Evolutionary conservation across 257 asterid genomes (phyloP).

Genomic region (Linderniella brevidens): DNA sequence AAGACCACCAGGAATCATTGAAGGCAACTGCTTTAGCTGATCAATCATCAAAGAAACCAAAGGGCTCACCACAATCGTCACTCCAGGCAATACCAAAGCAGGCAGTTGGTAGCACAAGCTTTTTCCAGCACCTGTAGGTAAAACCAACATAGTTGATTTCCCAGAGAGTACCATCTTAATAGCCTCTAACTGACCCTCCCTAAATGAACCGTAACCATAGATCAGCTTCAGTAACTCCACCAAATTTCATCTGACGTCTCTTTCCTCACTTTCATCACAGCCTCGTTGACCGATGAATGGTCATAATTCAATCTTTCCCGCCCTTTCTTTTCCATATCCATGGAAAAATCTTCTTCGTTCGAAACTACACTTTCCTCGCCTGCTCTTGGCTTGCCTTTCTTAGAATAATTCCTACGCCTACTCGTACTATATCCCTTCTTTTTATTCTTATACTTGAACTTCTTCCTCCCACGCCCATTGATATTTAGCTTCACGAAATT

Average conservation of each 20-base stretch:
- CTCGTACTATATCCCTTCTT: conserved; percentile 23
- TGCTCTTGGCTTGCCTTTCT: conserved; percentile 18
- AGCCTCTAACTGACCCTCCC: conserved; percentile 85
- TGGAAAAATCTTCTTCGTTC: conserved; percentile 11
- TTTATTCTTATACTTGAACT: conserved; percentile 37
- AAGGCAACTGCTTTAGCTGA: conserved; percentile 82
- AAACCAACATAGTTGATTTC: conserved; percentile 65
- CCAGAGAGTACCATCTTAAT: conserved; percentile 70
- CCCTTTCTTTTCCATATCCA: conserved; percentile 8
- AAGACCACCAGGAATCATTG: conserved; percentile 66
- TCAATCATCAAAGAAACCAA: conserved; percentile 90
- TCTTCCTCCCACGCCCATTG: conserved; percentile 80
- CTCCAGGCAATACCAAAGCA: conserved; percentile 61
- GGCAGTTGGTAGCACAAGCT: conserved; percentile 84
- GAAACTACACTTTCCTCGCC: conserved; percentile 34
- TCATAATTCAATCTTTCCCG: conserved; percentile 17
- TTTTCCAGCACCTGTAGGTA: conserved; percentile 96
- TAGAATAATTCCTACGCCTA: conserved; percentile 24
- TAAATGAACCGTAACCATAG: conserved; percentile 67
- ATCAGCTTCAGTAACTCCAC: conserved; percentile 52
- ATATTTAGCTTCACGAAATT: conserved; percentile 91
- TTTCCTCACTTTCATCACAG: conserved; percentile 47
- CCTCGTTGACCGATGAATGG: conserved; percentile 32
- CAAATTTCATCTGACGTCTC: conserved; percentile 65
- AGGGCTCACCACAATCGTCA: conserved; percentile 84